Percentiles rank a stretch among this genome's conserved stretches.
Evolutionary conservation across 345 rosid genomes (phyloP).

Genomic region (Populus ilicifolia): DNA sequence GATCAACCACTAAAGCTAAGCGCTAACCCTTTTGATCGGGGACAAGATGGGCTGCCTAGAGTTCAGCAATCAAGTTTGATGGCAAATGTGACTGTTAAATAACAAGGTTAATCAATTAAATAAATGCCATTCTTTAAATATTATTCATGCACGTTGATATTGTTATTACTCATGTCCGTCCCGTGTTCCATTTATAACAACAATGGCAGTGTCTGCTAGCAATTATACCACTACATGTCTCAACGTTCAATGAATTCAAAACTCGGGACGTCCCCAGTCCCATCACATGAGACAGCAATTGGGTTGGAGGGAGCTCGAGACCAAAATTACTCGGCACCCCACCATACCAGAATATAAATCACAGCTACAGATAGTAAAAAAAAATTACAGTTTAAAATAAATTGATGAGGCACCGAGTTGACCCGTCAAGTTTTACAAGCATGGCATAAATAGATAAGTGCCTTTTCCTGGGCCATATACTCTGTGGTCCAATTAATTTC

Average conservation of each 20-base stretch:
- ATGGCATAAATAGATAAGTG: neutral
- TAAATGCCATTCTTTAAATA: neutral
- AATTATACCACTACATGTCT: neutral
- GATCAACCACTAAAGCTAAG: neutral
- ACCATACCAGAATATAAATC: neutral
- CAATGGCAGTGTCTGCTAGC: neutral
- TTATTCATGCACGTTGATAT: neutral
- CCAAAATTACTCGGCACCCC: neutral
- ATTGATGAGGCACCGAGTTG: no score
- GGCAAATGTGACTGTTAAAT: neutral
- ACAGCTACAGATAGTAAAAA: no score
- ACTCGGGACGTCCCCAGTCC: neutral
- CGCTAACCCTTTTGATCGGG: neutral
- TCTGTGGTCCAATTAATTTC: neutral
- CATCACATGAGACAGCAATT: slow-evolving; percentile 1
- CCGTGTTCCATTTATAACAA: neutral
- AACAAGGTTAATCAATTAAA: neutral
- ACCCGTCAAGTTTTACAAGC: no score
- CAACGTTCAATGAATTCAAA: neutral
- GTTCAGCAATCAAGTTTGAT: neutral
- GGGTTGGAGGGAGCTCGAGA: no score
- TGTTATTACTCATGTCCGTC: neutral
- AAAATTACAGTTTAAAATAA: no score
- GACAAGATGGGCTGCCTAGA: neutral
- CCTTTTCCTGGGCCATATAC: neutral